These are phyloP conservation scores for Ophiocordyceps camponoti-leonardi DNA, from an alignment of 2,329 filamentous ascomycete species.

Conservation along the genomic window DNA sequence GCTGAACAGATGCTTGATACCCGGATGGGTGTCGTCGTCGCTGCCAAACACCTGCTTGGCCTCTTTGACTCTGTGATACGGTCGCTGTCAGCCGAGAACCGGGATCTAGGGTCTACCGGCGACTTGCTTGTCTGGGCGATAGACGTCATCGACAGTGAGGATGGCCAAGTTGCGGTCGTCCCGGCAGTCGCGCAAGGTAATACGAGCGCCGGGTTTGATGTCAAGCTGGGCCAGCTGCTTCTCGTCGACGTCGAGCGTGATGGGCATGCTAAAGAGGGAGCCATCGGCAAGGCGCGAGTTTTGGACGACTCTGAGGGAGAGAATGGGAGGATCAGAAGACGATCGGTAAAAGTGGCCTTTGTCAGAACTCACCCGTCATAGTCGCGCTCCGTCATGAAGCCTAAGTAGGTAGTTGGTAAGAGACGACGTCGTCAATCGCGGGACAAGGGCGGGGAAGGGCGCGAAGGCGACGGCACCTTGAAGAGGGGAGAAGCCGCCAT, in stretches of 20 bases:
- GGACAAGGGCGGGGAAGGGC: not conserved
- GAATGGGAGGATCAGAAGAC: not conserved
- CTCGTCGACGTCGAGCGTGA: constrained; percentile 74
- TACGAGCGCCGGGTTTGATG: constrained; percentile 62
- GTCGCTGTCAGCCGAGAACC: not conserved
- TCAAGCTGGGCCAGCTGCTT: constrained; percentile 56
- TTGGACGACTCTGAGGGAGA: constrained; percentile 55
- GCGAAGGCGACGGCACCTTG: constrained; percentile 49
- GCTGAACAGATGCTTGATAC: constrained; percentile 75
- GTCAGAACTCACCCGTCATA: constrained; percentile 66
- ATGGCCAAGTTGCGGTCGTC: constrained; percentile 95
- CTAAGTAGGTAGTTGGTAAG: constrained; percentile 34
- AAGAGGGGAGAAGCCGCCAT: constrained; percentile 91
- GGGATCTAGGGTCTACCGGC: not conserved
- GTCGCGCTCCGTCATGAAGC: constrained; percentile 94
- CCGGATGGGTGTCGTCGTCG: constrained; percentile 77
- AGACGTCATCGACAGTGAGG: constrained; percentile 87
- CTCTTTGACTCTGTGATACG: constrained; percentile 51
- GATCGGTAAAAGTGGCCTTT: not conserved
- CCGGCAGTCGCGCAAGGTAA: constrained; percentile 86
- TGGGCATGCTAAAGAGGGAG: constrained; percentile 90
- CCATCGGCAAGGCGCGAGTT: constrained; percentile 76
- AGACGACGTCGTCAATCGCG: not conserved
- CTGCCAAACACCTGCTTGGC: constrained; percentile 90
- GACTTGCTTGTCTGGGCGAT: constrained; percentile 81